Evolutionary conservation across 805 yeast genomes (phyloP).

Genomic region (Metschnikowia dekortorum): DNA sequence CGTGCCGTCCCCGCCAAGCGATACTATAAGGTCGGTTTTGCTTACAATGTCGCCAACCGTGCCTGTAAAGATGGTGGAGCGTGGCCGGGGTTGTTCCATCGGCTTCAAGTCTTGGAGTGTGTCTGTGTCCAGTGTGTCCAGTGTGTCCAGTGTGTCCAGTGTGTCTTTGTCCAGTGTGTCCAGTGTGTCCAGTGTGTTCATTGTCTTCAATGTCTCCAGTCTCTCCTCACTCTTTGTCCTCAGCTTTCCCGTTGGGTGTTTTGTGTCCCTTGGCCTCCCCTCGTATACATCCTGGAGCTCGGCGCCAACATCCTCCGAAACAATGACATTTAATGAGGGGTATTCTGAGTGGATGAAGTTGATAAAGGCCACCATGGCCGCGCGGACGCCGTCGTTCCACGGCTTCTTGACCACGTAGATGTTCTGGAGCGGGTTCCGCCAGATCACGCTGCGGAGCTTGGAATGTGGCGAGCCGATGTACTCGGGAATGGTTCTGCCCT

Average conservation of each 20-base stretch:
- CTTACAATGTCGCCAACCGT: conserved; percentile 48
- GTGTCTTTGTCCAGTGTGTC: conserved; percentile 7
- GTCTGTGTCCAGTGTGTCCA: no score
- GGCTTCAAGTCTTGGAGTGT: no score
- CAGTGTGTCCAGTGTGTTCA: no score
- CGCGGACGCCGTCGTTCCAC: conserved; percentile 58
- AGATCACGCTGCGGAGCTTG: conserved; percentile 56
- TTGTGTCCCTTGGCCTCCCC: not conserved
- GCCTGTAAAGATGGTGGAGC: conserved; percentile 50
- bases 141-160: not conserved
- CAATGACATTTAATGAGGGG: conserved; percentile 73
- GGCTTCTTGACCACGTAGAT: conserved; percentile 84
- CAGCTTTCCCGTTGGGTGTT: no score
- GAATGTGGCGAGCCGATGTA: conserved; percentile 54
- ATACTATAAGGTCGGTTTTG: conserved; percentile 76
- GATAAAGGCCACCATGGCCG: conserved; percentile 64
- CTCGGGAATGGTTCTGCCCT: conserved; percentile 37
- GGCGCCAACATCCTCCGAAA: conserved; percentile 67
- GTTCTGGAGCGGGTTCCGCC: conserved; percentile 74
- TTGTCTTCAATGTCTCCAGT: no score
- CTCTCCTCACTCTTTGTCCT: no score
- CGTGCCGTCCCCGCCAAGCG: conserved; percentile 97
- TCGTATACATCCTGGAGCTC: conserved; percentile 42
- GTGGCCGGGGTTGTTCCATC: no score
- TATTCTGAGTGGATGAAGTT: conserved; percentile 55